A percentile compares a stretch with the other conserved stretches of the same genome.
Evolutionary conservation across 140 eudicot genomes (phyloP).

Genomic region (Cichorium intybus): DNA sequence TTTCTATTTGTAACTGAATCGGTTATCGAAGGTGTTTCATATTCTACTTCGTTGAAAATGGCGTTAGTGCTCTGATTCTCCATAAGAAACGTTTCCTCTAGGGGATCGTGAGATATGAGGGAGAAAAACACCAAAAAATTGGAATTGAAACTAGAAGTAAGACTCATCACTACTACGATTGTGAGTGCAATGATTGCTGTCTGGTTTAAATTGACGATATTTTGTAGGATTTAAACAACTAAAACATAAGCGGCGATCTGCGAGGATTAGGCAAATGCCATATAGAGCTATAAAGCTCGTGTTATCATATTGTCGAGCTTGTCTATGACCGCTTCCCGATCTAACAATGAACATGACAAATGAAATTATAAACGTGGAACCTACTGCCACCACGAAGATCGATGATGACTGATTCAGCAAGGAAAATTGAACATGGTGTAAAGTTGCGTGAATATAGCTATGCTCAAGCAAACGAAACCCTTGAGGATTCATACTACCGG

Average conservation of each 20-base stretch:
- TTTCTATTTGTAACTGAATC: constrained; percentile 38
- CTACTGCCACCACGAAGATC: constrained; percentile 71
- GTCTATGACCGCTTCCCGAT: constrained; percentile 71
- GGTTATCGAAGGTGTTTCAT: constrained; percentile 33
- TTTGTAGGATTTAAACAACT: constrained; percentile 56
- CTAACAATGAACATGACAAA: constrained; percentile 60
- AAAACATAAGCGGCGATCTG: constrained; percentile 74
- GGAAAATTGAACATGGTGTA: constrained; percentile 58
- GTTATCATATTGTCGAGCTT: constrained; percentile 51
- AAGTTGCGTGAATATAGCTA: constrained; percentile 66
- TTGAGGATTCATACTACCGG: constrained; percentile 71
- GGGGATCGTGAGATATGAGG: constrained; percentile 1
- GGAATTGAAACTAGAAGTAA: constrained; percentile 55
- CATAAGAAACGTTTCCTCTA: constrained; percentile 32
- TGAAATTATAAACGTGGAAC: constrained; percentile 56
- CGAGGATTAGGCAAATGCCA: constrained; percentile 55
- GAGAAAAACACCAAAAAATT: constrained; percentile 33
- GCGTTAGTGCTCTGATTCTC: constrained; percentile 35
- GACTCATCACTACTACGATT: constrained; percentile 38
- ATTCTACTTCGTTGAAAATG: constrained; percentile 61
- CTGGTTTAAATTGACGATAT: constrained; percentile 40
- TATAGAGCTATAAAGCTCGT: constrained; percentile 51
- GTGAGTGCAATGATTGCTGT: constrained; percentile 33
- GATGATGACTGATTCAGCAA: constrained; percentile 55
- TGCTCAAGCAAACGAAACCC: constrained; percentile 76